A percentile compares a stretch with the other conserved stretches of the same genome.
These are phyloP conservation scores for Chaetomium sp. DNA, from an alignment of 2,329 filamentous ascomycete genomes.

Conservation along the genomic window DNA sequence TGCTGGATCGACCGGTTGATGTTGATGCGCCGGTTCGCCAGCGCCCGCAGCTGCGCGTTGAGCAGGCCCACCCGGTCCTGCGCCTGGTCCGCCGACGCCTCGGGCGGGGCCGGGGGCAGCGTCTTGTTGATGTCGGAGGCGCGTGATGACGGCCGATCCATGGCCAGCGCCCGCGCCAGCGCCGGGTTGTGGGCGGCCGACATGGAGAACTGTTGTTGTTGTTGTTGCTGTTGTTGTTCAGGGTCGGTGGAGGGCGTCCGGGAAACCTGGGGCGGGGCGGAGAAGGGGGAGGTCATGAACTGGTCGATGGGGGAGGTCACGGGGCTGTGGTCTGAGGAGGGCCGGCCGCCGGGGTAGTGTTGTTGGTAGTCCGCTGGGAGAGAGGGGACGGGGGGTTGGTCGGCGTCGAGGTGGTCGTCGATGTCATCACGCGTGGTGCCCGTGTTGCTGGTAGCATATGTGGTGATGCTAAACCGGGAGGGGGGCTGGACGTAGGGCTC, in stretches of 20 bases:
- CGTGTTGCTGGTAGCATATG: constrained; percentile 57
- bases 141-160: constrained; percentile 40
- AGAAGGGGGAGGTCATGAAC: constrained; percentile 39
- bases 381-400: constrained; percentile 44
- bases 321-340: constrained; percentile 37
- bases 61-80: constrained; percentile 68
- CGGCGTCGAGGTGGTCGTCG: constrained; percentile 37
- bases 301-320: constrained; percentile 42
- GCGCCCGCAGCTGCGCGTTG: constrained; percentile 64
- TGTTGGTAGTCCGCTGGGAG: constrained; percentile 37
- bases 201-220: not conserved
- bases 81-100: constrained; percentile 51
- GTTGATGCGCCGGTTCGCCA: constrained; percentile 69
- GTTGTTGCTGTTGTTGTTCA: constrained; percentile 17
- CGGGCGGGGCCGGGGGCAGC: constrained; percentile 63
- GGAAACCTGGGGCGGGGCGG: constrained; percentile 6
- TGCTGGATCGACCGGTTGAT: constrained; percentile 73
- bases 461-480: constrained; percentile 67
- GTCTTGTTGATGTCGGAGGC: constrained; percentile 53
- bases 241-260: constrained; percentile 4
- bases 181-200: constrained; percentile 20
- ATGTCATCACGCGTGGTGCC: constrained; percentile 45
- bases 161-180: constrained; percentile 23
- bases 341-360: constrained; percentile 37
- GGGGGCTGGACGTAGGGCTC: constrained; percentile 54